A percentile compares a stretch with the other conserved stretches of the same genome.
Conservation (phyloP, 1,284 basidiomycete genomes). For the Heterobasidion irregulare region DNA sequence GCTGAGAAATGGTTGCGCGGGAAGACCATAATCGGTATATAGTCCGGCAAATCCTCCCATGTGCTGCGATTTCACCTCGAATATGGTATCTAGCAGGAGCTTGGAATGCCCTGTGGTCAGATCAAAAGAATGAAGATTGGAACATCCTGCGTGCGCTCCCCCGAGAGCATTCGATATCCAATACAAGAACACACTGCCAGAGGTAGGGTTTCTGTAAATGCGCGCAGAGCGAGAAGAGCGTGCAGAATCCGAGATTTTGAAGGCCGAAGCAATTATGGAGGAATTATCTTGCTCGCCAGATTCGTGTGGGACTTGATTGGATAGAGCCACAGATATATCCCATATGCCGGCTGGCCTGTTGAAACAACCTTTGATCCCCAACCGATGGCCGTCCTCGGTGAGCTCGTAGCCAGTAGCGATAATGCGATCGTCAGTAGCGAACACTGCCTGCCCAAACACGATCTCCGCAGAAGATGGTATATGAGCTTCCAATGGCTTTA, state of each 20-base stretch:
- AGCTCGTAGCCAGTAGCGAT: constrained; percentile 57
- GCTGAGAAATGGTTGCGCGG: constrained; percentile 33
- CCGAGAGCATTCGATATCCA: constrained; percentile 51
- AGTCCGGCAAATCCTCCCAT: constrained; percentile 51
- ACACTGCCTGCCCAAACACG: constrained; percentile 50
- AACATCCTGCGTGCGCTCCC: constrained; percentile 54
- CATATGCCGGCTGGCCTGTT: constrained; percentile 58
- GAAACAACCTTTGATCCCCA: constrained; percentile 56
- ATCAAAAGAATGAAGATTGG: constrained; percentile 38
- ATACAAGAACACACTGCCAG: constrained; percentile 26
- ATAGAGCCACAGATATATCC: constrained; percentile 26
- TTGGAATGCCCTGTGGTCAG: constrained; percentile 11
- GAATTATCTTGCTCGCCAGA: constrained; percentile 4
- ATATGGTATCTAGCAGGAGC: constrained; percentile 27
- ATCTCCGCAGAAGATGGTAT: constrained; percentile 8
- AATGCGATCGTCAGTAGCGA: constrained; percentile 34
- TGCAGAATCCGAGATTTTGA: constrained; percentile 32
- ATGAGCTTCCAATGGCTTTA: constrained; percentile 2
- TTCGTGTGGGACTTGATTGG: constrained; percentile 3
- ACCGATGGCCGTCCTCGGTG: constrained; percentile 42
- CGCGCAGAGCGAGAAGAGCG: constrained; percentile 53
- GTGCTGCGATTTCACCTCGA: constrained; percentile 24
- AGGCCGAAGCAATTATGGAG: constrained; percentile 3
- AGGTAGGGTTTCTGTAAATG: constrained; percentile 18
- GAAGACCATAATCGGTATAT: constrained; percentile 44